Conservation (phyloP, 1,139 yeast species). For the Williopsis jadinii region DNA sequence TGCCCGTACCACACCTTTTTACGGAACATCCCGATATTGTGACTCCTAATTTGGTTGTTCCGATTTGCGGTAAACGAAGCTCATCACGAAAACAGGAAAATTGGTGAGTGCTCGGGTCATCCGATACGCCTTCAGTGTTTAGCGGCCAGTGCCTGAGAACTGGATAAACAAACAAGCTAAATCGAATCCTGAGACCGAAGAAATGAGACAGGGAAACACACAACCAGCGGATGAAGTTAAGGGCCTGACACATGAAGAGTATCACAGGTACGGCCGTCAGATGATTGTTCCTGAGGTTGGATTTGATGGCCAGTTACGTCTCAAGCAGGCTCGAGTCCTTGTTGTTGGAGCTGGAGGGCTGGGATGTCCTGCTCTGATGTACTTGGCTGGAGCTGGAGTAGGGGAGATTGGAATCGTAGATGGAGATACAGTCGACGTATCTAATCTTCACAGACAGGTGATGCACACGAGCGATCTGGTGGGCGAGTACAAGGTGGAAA, state of each 20-base stretch:
- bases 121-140: no score
- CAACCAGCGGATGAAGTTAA: constrained; percentile 6
- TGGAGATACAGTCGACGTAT: constrained; percentile 72
- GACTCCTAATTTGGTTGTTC: no score
- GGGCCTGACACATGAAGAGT: constrained; percentile 50
- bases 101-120: no score
- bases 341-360: constrained; percentile 97
- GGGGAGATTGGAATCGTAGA: constrained; percentile 86
- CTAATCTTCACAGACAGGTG: constrained; percentile 87
- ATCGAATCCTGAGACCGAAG: constrained; percentile 7
- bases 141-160: not conserved
- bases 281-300: constrained; percentile 68
- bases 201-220: constrained; percentile 13
- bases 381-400: constrained; percentile 82
- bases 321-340: constrained; percentile 53
- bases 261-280: constrained; percentile 83
- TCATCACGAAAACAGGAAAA: no score
- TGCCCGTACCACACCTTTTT: no score
- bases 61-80: no score
- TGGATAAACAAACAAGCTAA: not conserved
- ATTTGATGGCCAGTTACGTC: constrained; percentile 43
- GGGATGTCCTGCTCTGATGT: constrained; percentile 87
- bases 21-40: no score
- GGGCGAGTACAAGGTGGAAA: constrained; percentile 69
- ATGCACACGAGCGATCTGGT: constrained; percentile 62